Percentiles rank a stretch among this genome's conserved stretches.
phyloP scores from a whole-genome alignment of 176 grass and related monocot species.

The Thalia dealbata region DNA sequence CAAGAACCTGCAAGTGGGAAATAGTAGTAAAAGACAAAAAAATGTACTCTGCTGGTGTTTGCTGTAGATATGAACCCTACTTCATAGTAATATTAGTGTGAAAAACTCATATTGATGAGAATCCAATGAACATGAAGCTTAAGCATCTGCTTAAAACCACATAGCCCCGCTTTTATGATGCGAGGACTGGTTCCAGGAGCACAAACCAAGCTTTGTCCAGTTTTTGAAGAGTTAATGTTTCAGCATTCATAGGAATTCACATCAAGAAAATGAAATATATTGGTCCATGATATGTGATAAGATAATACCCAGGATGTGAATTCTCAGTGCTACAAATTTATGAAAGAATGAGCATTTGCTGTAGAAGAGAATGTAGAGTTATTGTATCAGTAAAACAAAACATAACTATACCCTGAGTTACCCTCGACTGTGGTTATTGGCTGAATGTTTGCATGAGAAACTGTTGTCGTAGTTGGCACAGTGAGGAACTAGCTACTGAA shows the following conservation, averaged over 20 bases:
- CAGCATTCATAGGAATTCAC: not conserved
- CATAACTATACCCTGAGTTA: conserved; percentile 7
- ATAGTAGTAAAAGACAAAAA: not conserved
- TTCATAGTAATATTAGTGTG: not conserved
- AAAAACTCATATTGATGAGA: not conserved
- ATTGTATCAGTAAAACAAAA: not conserved
- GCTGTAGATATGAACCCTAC: not conserved
- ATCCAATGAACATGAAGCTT: not conserved
- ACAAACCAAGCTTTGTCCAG: not conserved
- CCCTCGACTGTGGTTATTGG: not conserved
- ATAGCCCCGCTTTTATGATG: not conserved
- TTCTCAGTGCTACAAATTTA: not conserved
- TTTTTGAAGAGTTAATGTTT: not conserved
- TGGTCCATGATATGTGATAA: not conserved
- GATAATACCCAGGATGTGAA: not conserved
- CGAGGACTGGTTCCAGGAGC: not conserved
- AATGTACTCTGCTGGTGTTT: not conserved
- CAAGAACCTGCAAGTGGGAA: not conserved
- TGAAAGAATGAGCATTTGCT: not conserved
- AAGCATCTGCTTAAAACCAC: not conserved
- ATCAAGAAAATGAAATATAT: not conserved
- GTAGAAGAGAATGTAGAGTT: not conserved
- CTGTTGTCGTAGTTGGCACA: not conserved
- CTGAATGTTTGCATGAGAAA: not conserved
- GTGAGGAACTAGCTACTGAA: not conserved